A percentile compares a stretch with the other conserved stretches of the same genome.
These are phyloP conservation scores for Cucumis hystrix DNA, from an alignment of 306 rosid species.

Conservation along the genomic window DNA sequence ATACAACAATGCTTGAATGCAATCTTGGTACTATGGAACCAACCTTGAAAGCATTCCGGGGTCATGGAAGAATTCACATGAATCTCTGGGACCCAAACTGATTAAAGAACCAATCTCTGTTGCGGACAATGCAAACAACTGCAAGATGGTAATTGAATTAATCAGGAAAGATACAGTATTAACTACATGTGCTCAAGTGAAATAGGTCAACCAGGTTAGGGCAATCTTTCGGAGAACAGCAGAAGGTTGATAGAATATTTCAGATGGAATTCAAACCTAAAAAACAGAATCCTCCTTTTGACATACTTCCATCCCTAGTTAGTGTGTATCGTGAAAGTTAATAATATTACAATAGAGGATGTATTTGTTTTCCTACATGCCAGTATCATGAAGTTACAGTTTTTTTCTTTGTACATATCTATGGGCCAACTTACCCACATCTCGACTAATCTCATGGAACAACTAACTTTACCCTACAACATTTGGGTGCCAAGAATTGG, in stretches of 20 bases:
- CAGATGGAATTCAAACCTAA: neutral
- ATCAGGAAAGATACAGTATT: neutral
- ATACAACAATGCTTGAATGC: neutral
- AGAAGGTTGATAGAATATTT: neutral
- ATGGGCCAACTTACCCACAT: too few relatives aligned
- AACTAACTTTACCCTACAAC: too few relatives aligned
- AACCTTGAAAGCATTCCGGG: constrained; percentile 84
- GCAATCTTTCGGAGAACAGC: neutral
- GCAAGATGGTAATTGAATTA: constrained; percentile 5
- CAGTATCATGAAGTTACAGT: neutral
- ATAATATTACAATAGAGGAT: neutral
- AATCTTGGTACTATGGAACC: constrained; percentile 7
- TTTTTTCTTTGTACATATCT: too few relatives aligned
- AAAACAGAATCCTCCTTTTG: neutral
- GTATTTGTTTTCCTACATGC: neutral
- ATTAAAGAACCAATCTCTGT: constrained; percentile 88
- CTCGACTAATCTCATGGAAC: too few relatives aligned
- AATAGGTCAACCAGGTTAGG: neutral
- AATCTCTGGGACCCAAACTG: constrained; percentile 61
- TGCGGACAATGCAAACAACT: constrained; percentile 64
- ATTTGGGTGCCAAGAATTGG: too few relatives aligned
- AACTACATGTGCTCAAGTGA: neutral
- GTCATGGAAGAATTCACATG: constrained; percentile 90
- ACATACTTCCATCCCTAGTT: neutral
- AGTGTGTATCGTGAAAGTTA: neutral